These are phyloP conservation scores for Fusarium guadeloupense DNA, from an alignment of 2,329 filamentous ascomycete genomes.

Conservation along the genomic window DNA sequence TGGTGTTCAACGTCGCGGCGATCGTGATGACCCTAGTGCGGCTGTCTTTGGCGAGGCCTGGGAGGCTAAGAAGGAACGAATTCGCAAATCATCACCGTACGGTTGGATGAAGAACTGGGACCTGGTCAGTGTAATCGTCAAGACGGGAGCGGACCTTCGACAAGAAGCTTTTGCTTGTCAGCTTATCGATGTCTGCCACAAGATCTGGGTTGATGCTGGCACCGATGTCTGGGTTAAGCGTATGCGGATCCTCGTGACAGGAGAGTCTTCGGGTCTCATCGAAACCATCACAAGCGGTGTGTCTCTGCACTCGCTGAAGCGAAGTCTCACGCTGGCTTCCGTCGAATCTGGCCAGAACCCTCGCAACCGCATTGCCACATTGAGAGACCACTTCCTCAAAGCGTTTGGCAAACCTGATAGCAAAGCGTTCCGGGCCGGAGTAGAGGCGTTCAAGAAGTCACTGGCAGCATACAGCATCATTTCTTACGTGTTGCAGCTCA, in stretches of 20 bases:
- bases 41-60: constrained; percentile 89
- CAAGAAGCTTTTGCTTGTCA: constrained; percentile 90
- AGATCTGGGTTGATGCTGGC: constrained; percentile 79
- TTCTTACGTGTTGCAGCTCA: constrained; percentile 83
- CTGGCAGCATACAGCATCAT: constrained; percentile 87
- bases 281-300: constrained; percentile 91
- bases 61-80: constrained; percentile 84
- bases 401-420: constrained; percentile 77
- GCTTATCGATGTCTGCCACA: constrained; percentile 81
- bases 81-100: constrained; percentile 83
- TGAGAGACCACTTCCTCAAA: constrained; percentile 84
- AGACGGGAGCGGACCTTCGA: constrained; percentile 82
- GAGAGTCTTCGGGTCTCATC: constrained; percentile 84
- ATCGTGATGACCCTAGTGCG: constrained; percentile 85
- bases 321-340: constrained; percentile 78
- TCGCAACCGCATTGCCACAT: constrained; percentile 77
- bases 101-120: constrained; percentile 94
- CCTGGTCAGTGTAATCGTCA: constrained; percentile 85
- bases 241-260: constrained; percentile 87
- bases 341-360: constrained; percentile 79
- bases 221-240: constrained; percentile 88
- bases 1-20: constrained; percentile 80
- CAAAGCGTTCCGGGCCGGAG: constrained; percentile 74
- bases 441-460: constrained; percentile 83
- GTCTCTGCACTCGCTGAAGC: constrained; percentile 85